These are phyloP conservation scores for Syzygium jambos DNA, from an alignment of 345 rosid genomes.

Conservation along the genomic window DNA sequence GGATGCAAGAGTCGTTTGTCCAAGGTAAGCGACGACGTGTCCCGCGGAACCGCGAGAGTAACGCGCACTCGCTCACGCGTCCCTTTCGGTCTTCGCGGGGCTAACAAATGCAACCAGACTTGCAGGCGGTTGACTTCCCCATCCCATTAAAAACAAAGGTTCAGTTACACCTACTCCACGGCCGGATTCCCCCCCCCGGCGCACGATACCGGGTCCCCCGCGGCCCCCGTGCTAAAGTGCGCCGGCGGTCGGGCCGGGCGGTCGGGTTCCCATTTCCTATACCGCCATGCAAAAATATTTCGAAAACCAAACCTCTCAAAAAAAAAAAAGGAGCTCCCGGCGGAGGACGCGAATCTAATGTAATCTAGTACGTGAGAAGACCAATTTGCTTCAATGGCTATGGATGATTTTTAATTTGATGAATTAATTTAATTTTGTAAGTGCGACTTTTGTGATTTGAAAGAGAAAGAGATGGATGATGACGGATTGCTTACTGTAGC, in stretches of 20 bases:
- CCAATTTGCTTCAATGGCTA: no score
- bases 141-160: constrained; percentile 43
- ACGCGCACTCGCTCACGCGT: neutral
- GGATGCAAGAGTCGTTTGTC: neutral
- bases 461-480: neutral
- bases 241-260: neutral
- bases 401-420: neutral
- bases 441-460: no score
- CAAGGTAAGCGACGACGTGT: neutral
- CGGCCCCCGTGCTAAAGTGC: neutral
- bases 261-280: neutral
- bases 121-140: constrained; percentile 33
- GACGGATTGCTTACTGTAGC: constrained; percentile 52
- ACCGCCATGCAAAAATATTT: neutral
- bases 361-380: no score
- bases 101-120: neutral
- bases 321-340: neutral
- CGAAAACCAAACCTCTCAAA: neutral
- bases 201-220: neutral
- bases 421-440: neutral
- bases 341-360: neutral
- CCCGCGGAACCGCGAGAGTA: neutral
- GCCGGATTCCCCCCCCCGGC: neutral
- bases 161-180: constrained; percentile 43
- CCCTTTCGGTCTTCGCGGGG: neutral